Base-by-base conservation (phyloP, 805 yeast species). In the Wickerhamomyces queroliae region DNA sequence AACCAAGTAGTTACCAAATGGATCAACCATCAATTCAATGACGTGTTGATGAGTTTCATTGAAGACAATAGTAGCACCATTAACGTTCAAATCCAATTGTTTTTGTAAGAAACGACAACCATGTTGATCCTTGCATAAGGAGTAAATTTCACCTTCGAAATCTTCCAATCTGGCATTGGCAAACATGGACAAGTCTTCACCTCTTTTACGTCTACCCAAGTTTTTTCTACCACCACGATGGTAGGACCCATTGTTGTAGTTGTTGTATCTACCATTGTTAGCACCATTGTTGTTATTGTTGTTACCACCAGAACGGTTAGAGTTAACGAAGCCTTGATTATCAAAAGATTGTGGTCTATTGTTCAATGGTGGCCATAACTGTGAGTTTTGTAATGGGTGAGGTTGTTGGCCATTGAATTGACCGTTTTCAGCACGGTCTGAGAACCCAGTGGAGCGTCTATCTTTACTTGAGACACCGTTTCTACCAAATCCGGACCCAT, bases 1-100 rank as follows among this genome's bases (percentile, higher is more conserved):
- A 48, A 95, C 78, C 55, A 93, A 68, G 54, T 93, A 93, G 60
- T 93, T 93, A n/a, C 99, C 99, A 66, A 93, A 93, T 6, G 98
- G 96, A 61, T 90, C 96, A 41, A 70, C 75, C 98, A 93, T 91
- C 46, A 93, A 69, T 58, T 88, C 95, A 39, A 86, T 82, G 41
- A 88, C 81, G 50, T 86, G 82, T 27, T 74, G 66, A 48, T 78
- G 76, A 33, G 88, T 84, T 59, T 93, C 96, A 41, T 78, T 77
- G 63, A 88, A 90, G 35, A 93, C 86, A 55, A 79, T 66, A 23
- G 83, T 73, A 8, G 90, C 83, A 12, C 84, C 86, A 36, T 70
- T 64, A n/a, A 67, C 61, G 10, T 75, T 73, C 34, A 70, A 59
- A 50, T 88, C 95, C 48, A 93, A 69, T 58, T 89, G 95, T 46